Evolutionary conservation across 805 yeast genomes (phyloP).

Genomic region (Wickerhamiella vanderwaltii): DNA sequence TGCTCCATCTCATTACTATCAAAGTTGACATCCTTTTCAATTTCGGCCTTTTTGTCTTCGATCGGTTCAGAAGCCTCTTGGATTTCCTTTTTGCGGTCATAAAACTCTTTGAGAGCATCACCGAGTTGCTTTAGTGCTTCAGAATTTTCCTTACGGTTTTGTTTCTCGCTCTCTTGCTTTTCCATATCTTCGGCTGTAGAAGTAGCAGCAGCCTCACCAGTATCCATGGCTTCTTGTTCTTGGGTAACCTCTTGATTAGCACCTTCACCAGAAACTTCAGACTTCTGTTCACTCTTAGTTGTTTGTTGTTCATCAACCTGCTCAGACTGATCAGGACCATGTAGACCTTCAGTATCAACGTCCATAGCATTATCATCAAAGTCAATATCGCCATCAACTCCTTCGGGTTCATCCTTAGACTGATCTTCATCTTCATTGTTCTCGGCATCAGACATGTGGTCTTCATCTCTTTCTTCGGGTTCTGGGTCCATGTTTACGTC

Average conservation of each 20-base stretch:
- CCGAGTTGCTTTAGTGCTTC: constrained; percentile 78
- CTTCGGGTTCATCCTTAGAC: constrained; percentile 28
- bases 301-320: constrained; percentile 29
- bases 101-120: constrained; percentile 82
- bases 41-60: constrained; percentile 28
- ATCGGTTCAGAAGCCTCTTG: constrained; percentile 43
- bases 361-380: constrained; percentile 27
- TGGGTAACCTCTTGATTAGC: constrained; percentile 39
- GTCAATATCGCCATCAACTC: constrained; percentile 15
- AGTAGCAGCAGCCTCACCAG: constrained; percentile 44
- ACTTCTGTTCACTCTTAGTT: constrained; percentile 24
- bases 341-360: constrained; percentile 38
- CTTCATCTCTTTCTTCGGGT: constrained; percentile 23
- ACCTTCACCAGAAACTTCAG: constrained; percentile 41
- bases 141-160: constrained; percentile 22
- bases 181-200: constrained; percentile 49
- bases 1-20: constrained; percentile 66
- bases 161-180: constrained; percentile 23
- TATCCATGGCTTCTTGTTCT: constrained; percentile 32
- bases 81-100: constrained; percentile 80
- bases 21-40: constrained; percentile 27
- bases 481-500: constrained; percentile 22
- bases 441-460: constrained; percentile 27
- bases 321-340: constrained; percentile 64
- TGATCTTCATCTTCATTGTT: constrained; percentile 23